These are phyloP conservation scores for Mucor racemosus DNA, from an alignment of 371 early-diverging fungal genomes.

Conservation along the genomic window DNA sequence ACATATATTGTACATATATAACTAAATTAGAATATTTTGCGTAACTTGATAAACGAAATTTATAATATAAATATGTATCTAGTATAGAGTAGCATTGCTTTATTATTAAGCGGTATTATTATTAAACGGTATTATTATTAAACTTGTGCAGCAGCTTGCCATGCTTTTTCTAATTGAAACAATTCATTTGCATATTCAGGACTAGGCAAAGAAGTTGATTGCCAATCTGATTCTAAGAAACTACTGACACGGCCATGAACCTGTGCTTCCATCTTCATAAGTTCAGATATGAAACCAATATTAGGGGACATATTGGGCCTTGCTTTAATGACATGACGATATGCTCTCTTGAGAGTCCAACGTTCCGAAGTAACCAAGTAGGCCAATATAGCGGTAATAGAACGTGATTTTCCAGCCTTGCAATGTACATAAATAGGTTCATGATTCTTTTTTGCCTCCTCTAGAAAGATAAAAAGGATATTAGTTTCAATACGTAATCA, in stretches of 20 bases:
- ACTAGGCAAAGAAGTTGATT: slow-evolving; percentile 36
- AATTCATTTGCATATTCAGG: slow-evolving; percentile 43
- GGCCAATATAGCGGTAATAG: slow-evolving; percentile 78
- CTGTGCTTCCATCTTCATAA: slow-evolving; percentile 73
- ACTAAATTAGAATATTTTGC: too few species aligned
- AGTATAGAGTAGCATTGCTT: neutral
- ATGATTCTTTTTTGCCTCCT: slow-evolving; percentile 45
- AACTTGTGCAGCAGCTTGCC: slow-evolving; percentile 18
- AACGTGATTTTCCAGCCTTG: slow-evolving; percentile 84
- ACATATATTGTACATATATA: too few species aligned
- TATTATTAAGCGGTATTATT: neutral
- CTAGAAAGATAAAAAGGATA: slow-evolving; percentile 20
- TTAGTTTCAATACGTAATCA: neutral
- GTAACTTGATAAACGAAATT: too few species aligned
- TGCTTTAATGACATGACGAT: slow-evolving; percentile 67
- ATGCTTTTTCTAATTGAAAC: slow-evolving; percentile 37
- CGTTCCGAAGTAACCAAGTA: slow-evolving; percentile 69
- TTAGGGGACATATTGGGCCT: slow-evolving; percentile 81
- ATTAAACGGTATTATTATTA: neutral
- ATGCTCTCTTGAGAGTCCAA: slow-evolving; percentile 77
- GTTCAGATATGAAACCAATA: slow-evolving; percentile 84
- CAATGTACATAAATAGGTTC: slow-evolving; percentile 84
- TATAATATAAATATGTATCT: too few species aligned
- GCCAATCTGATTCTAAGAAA: slow-evolving; percentile 48
- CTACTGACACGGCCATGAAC: slow-evolving; percentile 57